Evolutionary conservation across 352 stramenopile species (phyloP), one percentile per base, ranked within the genome.

Genomic region (Phytophthora quininea): DNA sequence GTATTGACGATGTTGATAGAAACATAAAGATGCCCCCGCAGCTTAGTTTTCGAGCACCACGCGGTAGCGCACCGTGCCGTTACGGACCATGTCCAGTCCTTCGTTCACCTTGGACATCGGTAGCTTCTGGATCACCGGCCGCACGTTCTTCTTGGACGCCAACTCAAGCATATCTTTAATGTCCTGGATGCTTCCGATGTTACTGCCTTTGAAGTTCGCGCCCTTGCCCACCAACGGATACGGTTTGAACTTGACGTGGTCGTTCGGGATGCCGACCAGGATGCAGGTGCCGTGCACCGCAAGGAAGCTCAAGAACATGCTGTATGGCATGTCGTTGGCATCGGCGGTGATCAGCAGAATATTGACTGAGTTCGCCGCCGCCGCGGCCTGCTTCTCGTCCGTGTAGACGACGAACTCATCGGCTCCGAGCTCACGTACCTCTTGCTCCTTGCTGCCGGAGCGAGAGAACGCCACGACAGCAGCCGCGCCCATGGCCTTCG

Each of bases 311-410:
- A 90, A 48, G 58, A 87, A 86, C 2, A 63, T 55, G 29, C 70
- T 65, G 54, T 88, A 74, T 14, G 70, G 69, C 69, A 77, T 69
- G 54, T 87, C 62, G 49, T 64, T 75, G 32, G 86, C 78, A 24
- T 84, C 55, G 7, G 88, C 73, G n/a, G 88, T 93, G 58, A 91
- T 68, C 10, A 96, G 37, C 52, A 96, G 74, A 24, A 91, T 53
- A 71, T 96, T 74, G 37, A 93, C 68, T 6, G 62, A 82, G 30
- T 54, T 15, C 6, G 15, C 19, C 19, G 19, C 19, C 19, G 19
- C 19, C 19, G 19, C 19, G 19, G 19, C 19, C 19, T 24, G 19
- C 19, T 24, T 24, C 19, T 24, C 19, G 19, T 24, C 19, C 19
- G 19, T 24, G 19, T 24, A 24, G 19, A 55, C 50, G n/a, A 64